Evolutionary conservation across 441 rosid genomes (phyloP).

Genomic region (Croton laevigatus): DNA sequence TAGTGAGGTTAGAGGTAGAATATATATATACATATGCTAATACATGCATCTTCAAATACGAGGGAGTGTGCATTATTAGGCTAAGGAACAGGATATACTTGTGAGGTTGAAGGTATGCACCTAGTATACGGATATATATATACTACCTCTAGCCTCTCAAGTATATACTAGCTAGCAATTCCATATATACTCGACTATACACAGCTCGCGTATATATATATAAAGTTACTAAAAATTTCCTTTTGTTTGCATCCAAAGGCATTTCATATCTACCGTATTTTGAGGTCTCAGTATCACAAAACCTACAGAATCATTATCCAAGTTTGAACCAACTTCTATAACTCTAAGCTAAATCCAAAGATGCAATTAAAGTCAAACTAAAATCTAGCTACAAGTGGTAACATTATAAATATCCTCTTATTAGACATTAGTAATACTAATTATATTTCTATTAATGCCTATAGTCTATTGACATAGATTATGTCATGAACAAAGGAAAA

Average conservation of each 20-base stretch:
- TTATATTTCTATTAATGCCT: background rate
- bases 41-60: too few species aligned
- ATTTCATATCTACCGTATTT: constrained; percentile 47
- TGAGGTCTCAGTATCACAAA: constrained; percentile 33
- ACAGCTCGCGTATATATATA: too few species aligned
- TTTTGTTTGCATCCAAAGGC: constrained; percentile 62
- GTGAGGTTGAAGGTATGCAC: too few species aligned
- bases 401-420: background rate
- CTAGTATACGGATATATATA: too few species aligned
- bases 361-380: background rate
- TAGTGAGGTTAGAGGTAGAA: too few species aligned
- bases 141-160: too few species aligned
- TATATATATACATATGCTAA: too few species aligned
- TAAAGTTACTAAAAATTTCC: constrained; percentile 49
- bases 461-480: background rate
- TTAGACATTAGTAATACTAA: too few species aligned
- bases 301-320: constrained; percentile 35
- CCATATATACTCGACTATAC: too few species aligned
- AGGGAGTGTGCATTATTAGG: too few species aligned
- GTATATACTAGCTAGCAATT: too few species aligned
- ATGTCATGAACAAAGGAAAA: background rate
- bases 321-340: background rate
- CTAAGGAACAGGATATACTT: too few species aligned
- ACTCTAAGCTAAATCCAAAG: constrained; percentile 9
- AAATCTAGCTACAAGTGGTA: background rate